Percentiles rank a stretch among this genome's conserved stretches.
Conservation (phyloP, 495 filamentous ascomycete species). For the Sordaria brevicollis region DNA sequence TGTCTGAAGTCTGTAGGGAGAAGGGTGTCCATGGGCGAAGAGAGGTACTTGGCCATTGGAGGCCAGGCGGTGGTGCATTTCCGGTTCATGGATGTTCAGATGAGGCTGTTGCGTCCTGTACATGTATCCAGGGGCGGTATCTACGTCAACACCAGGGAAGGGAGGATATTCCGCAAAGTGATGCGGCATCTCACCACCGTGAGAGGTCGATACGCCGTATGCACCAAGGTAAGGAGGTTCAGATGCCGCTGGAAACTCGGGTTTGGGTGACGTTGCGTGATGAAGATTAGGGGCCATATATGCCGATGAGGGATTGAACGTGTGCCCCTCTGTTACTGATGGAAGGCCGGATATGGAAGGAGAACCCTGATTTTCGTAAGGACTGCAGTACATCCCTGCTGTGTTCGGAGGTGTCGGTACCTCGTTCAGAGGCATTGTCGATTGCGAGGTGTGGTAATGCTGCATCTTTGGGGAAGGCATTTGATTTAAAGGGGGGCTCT, state of each 20-base stretch:
- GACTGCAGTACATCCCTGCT: conserved; percentile 29
- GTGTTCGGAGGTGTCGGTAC: conserved; percentile 34
- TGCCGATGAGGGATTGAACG: conserved; percentile 17
- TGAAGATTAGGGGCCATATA: conserved; percentile 22
- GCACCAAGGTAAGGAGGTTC: conserved; percentile 21
- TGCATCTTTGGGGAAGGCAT: conserved; percentile 25
- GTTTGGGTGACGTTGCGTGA: conserved; percentile 20
- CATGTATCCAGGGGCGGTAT: conserved; percentile 1
- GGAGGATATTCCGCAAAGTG: conserved; percentile 15
- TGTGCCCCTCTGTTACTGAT: conserved; percentile 12
- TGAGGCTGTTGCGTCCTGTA: conserved; percentile 6
- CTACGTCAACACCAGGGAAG: conserved; percentile 9
- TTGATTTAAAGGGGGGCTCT: conserved; percentile 32
- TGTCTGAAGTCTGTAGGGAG: conserved; percentile 11
- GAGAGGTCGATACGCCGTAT: conserved; percentile 19
- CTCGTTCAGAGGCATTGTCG: conserved; percentile 21
- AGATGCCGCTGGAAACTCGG: conserved; percentile 18
- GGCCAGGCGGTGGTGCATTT: conserved; percentile 17
- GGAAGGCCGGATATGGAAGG: conserved; percentile 27
- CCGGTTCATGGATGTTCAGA: conserved; percentile 4
- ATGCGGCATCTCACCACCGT: conserved; percentile 15
- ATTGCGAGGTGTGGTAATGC: conserved; percentile 20
- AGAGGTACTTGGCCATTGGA: conserved; percentile 11
- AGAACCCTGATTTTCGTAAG: conserved; percentile 26
- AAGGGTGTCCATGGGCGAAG: conserved; percentile 12